phyloP scores from a whole-genome alignment of 495 filamentous ascomycete species.

The Xylaria telfairii region DNA sequence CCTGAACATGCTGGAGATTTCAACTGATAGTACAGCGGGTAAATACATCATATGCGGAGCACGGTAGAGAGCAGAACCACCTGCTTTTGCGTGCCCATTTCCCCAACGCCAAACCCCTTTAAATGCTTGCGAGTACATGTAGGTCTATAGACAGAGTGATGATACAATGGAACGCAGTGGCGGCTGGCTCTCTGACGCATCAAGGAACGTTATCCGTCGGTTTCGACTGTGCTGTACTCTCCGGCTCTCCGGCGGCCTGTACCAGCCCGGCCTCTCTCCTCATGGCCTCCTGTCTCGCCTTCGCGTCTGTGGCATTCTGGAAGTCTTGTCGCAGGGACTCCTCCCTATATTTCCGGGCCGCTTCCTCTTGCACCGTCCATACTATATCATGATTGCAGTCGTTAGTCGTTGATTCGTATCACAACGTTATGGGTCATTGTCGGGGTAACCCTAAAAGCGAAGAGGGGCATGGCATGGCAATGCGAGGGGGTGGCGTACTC shows the following conservation, averaged over 20 bases:
- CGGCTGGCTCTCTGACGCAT: background rate
- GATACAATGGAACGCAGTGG: background rate
- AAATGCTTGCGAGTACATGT: background rate
- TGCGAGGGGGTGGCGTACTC: slow-evolving; percentile 48
- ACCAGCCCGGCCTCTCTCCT: slow-evolving; percentile 52
- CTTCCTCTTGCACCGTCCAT: slow-evolving; percentile 75
- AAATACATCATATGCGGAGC: background rate
- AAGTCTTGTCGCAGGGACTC: slow-evolving; percentile 59
- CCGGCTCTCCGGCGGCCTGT: background rate
- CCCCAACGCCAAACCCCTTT: slow-evolving; percentile 5
- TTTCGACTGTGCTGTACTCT: slow-evolving; percentile 21
- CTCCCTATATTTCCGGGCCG: slow-evolving; percentile 60
- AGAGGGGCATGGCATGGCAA: background rate
- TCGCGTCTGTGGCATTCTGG: slow-evolving; percentile 58
- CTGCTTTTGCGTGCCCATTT: background rate
- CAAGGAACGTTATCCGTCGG: slow-evolving; percentile 2
- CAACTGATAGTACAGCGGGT: background rate
- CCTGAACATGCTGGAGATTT: background rate
- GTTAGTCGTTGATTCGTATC: slow-evolving; percentile 16
- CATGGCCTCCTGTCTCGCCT: slow-evolving; percentile 69
- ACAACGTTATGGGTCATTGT: background rate
- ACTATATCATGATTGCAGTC: slow-evolving; percentile 47
- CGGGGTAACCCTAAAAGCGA: no score
- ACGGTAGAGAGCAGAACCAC: background rate
- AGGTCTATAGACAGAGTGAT: slow-evolving; percentile 1